A percentile compares a stretch with the other conserved stretches of the same genome.
Evolutionary conservation across 768 basidiomycete genomes (phyloP).

Genomic region (Leucogyrophana mollusca): DNA sequence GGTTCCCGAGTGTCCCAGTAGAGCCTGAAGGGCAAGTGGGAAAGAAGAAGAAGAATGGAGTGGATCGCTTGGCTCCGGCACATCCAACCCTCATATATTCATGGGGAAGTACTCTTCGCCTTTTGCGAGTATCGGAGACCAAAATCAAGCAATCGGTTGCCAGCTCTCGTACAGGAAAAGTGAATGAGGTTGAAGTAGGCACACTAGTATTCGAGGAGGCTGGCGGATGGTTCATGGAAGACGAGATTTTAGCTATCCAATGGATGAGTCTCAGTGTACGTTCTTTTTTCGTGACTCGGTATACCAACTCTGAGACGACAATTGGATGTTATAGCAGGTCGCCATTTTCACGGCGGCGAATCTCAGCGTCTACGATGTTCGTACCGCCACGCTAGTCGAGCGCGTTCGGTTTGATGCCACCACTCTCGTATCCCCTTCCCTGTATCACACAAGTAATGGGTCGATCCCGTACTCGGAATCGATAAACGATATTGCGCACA

Average conservation of each 20-base stretch:
- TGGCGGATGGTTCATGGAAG: slow-evolving; percentile 58
- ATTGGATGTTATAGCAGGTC: slow-evolving; percentile 56
- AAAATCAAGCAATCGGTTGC: slow-evolving; percentile 47
- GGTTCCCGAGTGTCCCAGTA: slow-evolving; percentile 69
- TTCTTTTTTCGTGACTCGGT: slow-evolving; percentile 27
- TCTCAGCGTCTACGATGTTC: slow-evolving; percentile 72
- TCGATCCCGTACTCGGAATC: slow-evolving; percentile 48
- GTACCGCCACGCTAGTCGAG: slow-evolving; percentile 58
- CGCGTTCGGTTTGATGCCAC: slow-evolving; percentile 55
- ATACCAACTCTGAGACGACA: slow-evolving; percentile 1
- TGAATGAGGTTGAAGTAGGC: slow-evolving; percentile 58
- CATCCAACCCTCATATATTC: slow-evolving; percentile 78
- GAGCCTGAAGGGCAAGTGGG: slow-evolving; percentile 6
- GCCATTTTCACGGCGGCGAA: slow-evolving; percentile 53
- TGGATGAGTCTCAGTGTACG: slow-evolving; percentile 90
- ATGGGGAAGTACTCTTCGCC: slow-evolving; percentile 70
- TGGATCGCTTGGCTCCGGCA: slow-evolving; percentile 24
- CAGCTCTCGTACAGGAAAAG: slow-evolving; percentile 60
- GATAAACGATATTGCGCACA: slow-evolving; percentile 58
- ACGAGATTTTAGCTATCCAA: slow-evolving; percentile 69
- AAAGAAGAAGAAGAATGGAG: slow-evolving; percentile 16
- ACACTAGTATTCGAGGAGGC: slow-evolving; percentile 61
- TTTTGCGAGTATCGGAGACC: slow-evolving; percentile 67
- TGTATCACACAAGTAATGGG: slow-evolving; percentile 45
- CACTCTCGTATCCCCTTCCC: slow-evolving; percentile 53